Conservation (phyloP, 495 filamentous ascomycete genomes). For the Emericellopsis terricola region DNA sequence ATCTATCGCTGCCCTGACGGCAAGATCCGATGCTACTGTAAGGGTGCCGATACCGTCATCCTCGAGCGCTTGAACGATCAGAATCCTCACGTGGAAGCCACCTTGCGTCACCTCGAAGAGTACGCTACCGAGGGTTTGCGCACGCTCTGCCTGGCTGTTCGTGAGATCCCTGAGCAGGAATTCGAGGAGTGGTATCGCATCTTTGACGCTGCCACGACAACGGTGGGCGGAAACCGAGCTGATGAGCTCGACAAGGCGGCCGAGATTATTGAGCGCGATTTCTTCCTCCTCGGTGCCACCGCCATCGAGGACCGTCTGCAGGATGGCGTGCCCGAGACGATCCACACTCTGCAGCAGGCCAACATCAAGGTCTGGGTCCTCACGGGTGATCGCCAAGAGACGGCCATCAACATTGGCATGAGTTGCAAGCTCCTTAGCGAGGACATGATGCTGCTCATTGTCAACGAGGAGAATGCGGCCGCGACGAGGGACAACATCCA, state of each 20-base stretch:
- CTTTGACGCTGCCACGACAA: conserved; percentile 78
- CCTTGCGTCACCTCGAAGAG: conserved; percentile 86
- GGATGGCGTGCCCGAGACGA: conserved; percentile 96
- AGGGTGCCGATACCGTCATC: conserved; percentile 97
- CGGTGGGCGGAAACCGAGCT: conserved; percentile 76
- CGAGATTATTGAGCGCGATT: conserved; percentile 83
- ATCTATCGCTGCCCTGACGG: conserved; percentile 95
- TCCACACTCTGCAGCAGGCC: conserved; percentile 89
- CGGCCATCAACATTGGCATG: conserved; percentile 99
- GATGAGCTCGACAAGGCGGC: conserved; percentile 96
- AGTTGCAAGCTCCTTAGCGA: conserved; percentile 97
- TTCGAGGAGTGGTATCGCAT: conserved; percentile 77
- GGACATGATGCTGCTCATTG: conserved; percentile 93
- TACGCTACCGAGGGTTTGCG: conserved; percentile 93
- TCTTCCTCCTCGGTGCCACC: conserved; percentile 83
- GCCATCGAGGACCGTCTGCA: conserved; percentile 96
- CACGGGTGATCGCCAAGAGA: conserved; percentile 96
- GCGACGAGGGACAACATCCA: conserved; percentile 71
- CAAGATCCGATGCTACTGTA: conserved; percentile 82
- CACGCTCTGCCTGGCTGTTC: conserved; percentile 88
- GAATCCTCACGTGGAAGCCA: conserved; percentile 73
- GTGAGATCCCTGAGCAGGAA: conserved; percentile 82
- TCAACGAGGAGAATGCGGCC: conserved; percentile 70
- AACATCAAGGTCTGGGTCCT: conserved; percentile 99
- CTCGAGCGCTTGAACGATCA: conserved; percentile 52